Conservation (phyloP, 805 yeast genomes). For the Candida namnaoensis region DNA sequence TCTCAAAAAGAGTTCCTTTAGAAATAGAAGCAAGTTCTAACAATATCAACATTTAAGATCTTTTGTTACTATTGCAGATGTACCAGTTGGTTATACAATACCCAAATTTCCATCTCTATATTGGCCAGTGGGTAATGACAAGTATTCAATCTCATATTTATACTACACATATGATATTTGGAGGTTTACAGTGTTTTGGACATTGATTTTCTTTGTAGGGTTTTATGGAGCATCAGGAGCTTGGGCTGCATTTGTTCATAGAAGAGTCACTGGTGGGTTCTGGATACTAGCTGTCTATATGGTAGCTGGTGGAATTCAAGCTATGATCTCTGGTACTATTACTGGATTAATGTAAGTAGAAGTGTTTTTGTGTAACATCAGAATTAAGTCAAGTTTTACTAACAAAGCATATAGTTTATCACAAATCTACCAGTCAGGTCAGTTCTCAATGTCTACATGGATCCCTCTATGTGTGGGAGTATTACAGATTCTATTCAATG, state of each 20-base stretch:
- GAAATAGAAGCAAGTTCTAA: no score
- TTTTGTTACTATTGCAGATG: conserved; percentile 36
- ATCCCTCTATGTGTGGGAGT: conserved; percentile 80
- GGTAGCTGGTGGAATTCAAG: conserved; percentile 52
- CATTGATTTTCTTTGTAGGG: conserved; percentile 54
- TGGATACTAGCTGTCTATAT: conserved; percentile 39
- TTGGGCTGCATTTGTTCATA: conserved; percentile 45
- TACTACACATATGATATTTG: conserved; percentile 71
- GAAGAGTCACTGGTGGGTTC: conserved; percentile 29
- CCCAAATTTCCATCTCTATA: conserved; percentile 78
- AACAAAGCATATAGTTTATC: conserved; percentile 27
- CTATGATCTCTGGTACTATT: conserved; percentile 63
- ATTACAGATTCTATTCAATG: conserved; percentile 56
- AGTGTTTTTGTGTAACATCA: no score
- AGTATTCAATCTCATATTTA: conserved; percentile 39
- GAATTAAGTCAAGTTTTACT: neutral
- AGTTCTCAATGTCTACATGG: conserved; percentile 91
- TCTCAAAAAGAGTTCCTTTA: no score
- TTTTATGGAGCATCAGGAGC: conserved; percentile 60
- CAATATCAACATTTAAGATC: conserved; percentile 10
- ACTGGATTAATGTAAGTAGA: conserved; percentile 51
- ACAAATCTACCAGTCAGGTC: conserved; percentile 72
- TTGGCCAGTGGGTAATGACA: conserved; percentile 49
- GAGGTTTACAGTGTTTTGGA: conserved; percentile 79
- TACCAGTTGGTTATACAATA: conserved; percentile 74